These are phyloP conservation scores for Neurospora sp. DNA, from an alignment of 2,329 filamentous ascomycete species.

Conservation along the genomic window DNA sequence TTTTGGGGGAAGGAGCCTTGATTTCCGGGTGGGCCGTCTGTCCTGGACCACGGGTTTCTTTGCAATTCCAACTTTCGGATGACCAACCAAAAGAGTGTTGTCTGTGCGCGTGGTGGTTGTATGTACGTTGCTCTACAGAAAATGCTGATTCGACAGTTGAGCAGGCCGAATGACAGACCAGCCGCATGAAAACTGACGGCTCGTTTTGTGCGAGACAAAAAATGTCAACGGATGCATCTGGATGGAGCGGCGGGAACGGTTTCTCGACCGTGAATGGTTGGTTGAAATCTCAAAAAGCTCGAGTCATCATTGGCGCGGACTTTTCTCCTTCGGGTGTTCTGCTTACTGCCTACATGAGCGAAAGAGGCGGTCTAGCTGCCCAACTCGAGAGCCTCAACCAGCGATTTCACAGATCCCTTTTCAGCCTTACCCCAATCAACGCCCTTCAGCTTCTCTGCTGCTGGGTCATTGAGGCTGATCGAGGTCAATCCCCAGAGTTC, in stretches of 20 bases:
- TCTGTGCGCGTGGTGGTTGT: not conserved
- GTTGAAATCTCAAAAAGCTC: not conserved
- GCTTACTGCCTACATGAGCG: not conserved
- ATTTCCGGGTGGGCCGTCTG: not conserved
- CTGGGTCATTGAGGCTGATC: slow-evolving; percentile 16
- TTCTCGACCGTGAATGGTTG: not conserved
- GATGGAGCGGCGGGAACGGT: not conserved
- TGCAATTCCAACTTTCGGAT: not conserved
- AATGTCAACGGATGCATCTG: not conserved
- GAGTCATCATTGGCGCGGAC: not conserved
- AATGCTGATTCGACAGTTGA: not conserved
- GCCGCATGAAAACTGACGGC: not conserved
- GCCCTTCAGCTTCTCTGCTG: slow-evolving; percentile 32
- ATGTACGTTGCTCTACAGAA: not conserved
- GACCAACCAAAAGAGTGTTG: not conserved
- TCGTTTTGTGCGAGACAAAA: not conserved
- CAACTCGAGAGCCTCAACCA: slow-evolving; percentile 35
- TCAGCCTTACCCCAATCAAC: slow-evolving; percentile 49
- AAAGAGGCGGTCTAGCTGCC: not conserved
- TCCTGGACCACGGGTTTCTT: not conserved
- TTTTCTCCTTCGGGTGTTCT: not conserved
- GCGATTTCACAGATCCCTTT: slow-evolving; percentile 32
- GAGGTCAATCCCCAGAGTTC: slow-evolving; percentile 41
- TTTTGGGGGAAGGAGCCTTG: not conserved
- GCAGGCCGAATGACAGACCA: not conserved